Evolutionary conservation across 2,329 filamentous ascomycete species (phyloP).

Genomic region (Claviceps maximensis): DNA sequence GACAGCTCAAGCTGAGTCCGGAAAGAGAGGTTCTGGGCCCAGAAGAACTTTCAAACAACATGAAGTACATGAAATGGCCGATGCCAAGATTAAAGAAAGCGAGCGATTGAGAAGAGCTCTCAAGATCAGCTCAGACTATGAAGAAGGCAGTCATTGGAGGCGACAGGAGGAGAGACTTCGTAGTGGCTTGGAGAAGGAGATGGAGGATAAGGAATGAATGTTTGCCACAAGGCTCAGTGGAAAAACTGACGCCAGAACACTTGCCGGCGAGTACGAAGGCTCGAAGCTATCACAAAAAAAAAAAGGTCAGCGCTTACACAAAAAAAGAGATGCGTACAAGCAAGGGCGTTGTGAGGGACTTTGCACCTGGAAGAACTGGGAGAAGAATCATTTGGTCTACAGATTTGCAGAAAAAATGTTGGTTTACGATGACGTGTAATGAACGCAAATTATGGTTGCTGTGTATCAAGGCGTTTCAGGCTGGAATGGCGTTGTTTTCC

Average conservation of each 20-base stretch:
- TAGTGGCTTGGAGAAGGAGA: constrained; percentile 28
- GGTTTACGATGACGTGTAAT: background rate
- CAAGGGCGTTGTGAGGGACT: background rate
- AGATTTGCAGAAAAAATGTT: background rate
- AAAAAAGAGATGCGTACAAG: background rate
- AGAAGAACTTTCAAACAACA: constrained; percentile 63
- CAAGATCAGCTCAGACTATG: constrained; percentile 74
- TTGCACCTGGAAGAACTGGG: background rate
- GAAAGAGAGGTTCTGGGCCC: constrained; percentile 20
- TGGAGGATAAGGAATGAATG: constrained; percentile 8
- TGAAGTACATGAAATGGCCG: constrained; percentile 90
- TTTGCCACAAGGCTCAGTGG: background rate
- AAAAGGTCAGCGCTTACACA: background rate
- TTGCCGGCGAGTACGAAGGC: background rate
- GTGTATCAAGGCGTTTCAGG: background rate
- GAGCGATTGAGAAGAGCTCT: constrained; percentile 76
- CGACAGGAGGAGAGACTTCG: constrained; percentile 60
- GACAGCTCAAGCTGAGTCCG: constrained; percentile 23
- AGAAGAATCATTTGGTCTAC: background rate
- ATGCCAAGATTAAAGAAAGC: constrained; percentile 92
- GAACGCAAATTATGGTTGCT: background rate
- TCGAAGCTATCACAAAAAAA: background rate
- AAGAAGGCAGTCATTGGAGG: constrained; percentile 77
- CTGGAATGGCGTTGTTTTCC: background rate
- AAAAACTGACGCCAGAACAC: no score